These are phyloP conservation scores for Pseudogymnoascus sp. DNA, from an alignment of 2,329 filamentous ascomycete genomes.

Conservation along the genomic window DNA sequence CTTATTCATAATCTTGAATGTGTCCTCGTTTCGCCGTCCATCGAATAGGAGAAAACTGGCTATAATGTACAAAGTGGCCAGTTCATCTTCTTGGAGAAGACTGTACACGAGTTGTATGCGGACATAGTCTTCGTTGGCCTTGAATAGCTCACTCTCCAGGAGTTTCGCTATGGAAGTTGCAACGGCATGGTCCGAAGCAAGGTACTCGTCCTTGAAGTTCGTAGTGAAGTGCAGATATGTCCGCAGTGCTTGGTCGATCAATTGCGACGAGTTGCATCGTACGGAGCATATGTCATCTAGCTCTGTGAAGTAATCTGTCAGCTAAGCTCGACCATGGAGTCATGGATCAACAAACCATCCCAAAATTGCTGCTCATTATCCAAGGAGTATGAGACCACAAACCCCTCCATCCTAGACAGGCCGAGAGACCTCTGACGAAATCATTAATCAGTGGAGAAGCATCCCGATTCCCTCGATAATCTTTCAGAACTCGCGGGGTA, in stretches of 20 bases:
- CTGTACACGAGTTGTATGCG: conserved; percentile 89
- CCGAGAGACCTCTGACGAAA: conserved; percentile 3
- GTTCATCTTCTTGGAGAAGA: conserved; percentile 81
- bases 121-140: conserved; percentile 72
- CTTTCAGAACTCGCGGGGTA: conserved; percentile 5
- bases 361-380: conserved; percentile 84
- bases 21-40: conserved; percentile 67
- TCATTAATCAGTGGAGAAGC: conserved; percentile 9
- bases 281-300: conserved; percentile 58
- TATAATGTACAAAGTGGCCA: conserved; percentile 71
- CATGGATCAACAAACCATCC: conserved; percentile 55
- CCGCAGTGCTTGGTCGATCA: conserved; percentile 79
- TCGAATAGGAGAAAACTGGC: conserved; percentile 81
- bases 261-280: conserved; percentile 47
- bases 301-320: conserved; percentile 38
- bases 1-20: conserved; percentile 80
- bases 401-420: conserved; percentile 40
- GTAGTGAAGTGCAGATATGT: conserved; percentile 75
- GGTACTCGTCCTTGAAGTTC: conserved; percentile 66
- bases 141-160: conserved; percentile 68
- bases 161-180: conserved; percentile 74
- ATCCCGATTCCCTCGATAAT: conserved; percentile 4
- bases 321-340: not conserved
- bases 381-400: conserved; percentile 61
- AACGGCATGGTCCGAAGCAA: conserved; percentile 71